phyloP scores from a whole-genome alignment of 306 rosid species.

The Crotalaria pallida region DNA sequence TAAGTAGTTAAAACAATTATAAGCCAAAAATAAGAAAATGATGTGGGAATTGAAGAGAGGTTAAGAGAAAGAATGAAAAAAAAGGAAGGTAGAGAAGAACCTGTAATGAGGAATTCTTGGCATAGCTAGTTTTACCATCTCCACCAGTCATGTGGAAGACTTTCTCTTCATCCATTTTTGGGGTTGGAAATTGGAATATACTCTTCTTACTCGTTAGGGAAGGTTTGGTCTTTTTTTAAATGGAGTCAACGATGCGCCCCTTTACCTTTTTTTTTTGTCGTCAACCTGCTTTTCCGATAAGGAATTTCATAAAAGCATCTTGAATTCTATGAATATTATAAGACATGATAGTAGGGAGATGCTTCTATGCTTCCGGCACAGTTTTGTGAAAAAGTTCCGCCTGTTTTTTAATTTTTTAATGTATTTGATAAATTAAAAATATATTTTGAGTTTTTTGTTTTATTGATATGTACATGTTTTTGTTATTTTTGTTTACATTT shows the following conservation, averaged over 20 bases:
- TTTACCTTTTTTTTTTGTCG: not conserved
- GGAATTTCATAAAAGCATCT: no score
- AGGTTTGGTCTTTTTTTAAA: slow-evolving; percentile 30
- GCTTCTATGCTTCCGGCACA: no score
- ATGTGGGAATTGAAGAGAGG: not conserved
- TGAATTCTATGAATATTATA: no score
- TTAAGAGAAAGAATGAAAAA: not conserved
- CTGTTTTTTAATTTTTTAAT: no score
- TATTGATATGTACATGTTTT: no score
- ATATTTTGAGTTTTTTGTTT: no score
- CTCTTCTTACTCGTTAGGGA: slow-evolving; percentile 29
- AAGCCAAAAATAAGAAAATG: not conserved
- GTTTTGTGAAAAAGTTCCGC: no score
- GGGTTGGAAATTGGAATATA: not conserved
- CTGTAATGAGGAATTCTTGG: slow-evolving; percentile 81
- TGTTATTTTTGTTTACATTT: no score
- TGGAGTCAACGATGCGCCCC: slow-evolving; percentile 24
- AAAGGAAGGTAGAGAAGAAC: slow-evolving; percentile 29
- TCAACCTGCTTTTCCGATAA: no score
- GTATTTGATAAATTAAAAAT: no score
- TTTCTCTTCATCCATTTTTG: slow-evolving; percentile 70
- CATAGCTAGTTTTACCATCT: slow-evolving; percentile 76
- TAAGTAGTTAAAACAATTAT: not conserved
- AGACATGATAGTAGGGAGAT: no score
- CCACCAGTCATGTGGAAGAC: slow-evolving; percentile 90